Conservation (phyloP, 768 basidiomycete species). For the Cantharellus cinnabarinus region DNA sequence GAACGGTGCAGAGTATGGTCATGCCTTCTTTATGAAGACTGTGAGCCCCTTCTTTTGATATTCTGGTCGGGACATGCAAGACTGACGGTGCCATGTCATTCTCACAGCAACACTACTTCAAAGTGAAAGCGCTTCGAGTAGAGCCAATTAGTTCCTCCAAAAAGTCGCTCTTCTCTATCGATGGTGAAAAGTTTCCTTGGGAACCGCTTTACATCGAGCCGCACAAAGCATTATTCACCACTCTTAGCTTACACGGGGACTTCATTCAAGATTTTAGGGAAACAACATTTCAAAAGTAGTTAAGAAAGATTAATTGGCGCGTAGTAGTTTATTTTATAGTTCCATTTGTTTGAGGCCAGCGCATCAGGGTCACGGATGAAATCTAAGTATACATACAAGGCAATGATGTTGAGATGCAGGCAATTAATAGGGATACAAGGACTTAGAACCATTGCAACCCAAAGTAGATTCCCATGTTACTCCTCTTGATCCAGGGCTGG, state of each 20-base stretch:
- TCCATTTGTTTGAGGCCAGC: background rate
- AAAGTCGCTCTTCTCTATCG: conserved; percentile 43
- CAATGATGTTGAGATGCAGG: background rate
- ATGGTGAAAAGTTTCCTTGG: conserved; percentile 61
- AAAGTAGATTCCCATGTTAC: background rate
- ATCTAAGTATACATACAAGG: background rate
- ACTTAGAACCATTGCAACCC: background rate
- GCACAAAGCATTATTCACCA: conserved; percentile 32
- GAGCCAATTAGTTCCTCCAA: conserved; percentile 27
- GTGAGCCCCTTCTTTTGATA: conserved; percentile 20
- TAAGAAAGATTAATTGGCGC: background rate
- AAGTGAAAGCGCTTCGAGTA: conserved; percentile 53
- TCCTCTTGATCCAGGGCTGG: background rate
- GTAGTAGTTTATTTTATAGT: background rate
- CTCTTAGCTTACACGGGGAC: conserved; percentile 10
- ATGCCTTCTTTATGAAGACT: conserved; percentile 36
- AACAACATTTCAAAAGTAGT: background rate
- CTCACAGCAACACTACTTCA: conserved; percentile 45
- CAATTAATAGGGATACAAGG: background rate
- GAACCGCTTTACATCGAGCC: conserved; percentile 61
- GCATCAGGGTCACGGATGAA: background rate
- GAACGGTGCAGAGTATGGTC: conserved; percentile 41
- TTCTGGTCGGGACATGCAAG: conserved; percentile 2
- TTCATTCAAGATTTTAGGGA: background rate
- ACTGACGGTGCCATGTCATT: conserved; percentile 1